These are phyloP conservation scores for Rhododendron griersonianum DNA, from an alignment of 148 eudicot genomes.

Conservation along the genomic window DNA sequence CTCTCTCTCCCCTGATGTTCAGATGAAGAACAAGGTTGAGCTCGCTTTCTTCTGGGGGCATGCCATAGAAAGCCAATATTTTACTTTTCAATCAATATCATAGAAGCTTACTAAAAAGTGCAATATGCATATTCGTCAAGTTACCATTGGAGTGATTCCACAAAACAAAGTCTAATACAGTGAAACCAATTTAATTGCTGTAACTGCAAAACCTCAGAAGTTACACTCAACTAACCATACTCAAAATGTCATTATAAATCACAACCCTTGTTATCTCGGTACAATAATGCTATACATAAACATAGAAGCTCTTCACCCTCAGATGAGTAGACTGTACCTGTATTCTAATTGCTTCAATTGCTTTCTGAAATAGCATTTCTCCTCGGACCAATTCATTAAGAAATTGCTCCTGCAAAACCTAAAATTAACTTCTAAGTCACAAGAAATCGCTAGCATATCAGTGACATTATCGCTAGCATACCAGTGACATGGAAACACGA, in stretches of 20 bases:
- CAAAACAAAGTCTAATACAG: no score
- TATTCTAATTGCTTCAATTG: constrained; percentile 65
- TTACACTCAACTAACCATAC: background rate
- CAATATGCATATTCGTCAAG: no score
- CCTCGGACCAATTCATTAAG: constrained; percentile 71
- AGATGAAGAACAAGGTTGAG: no score
- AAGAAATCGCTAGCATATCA: background rate
- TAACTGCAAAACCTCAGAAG: background rate
- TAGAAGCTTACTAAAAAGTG: no score
- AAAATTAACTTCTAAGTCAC: background rate
- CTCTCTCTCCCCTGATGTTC: no score
- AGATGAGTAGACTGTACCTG: constrained; percentile 43
- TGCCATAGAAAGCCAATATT: no score
- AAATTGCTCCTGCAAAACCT: constrained; percentile 65
- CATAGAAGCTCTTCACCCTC: background rate
- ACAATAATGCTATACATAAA: background rate
- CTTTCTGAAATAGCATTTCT: constrained; percentile 65
- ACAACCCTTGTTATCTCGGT: background rate
- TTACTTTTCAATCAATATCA: no score
- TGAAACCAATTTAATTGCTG: no score
- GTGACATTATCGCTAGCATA: background rate
- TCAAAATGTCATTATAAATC: background rate
- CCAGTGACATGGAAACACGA: background rate
- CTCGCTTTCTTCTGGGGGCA: no score
- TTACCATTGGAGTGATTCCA: no score